Conservation (phyloP, 75 land plant genomes). For the Azolla pinnata region DNA sequence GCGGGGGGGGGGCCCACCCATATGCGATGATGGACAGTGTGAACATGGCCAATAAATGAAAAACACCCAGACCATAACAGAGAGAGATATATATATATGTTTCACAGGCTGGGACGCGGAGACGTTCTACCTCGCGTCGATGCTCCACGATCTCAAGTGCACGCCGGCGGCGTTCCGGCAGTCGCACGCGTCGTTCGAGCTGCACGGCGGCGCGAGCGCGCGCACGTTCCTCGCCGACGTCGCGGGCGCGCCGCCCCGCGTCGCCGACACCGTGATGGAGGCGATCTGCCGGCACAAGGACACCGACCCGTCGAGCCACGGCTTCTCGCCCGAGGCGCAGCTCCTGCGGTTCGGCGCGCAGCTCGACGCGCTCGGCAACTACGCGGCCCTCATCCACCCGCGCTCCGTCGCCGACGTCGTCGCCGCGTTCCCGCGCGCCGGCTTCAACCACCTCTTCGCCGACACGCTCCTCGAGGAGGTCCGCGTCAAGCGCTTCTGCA, state of each 20-base stretch:
- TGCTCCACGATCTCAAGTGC: slow-evolving; percentile 6
- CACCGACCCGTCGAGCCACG: not conserved
- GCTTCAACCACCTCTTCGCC: not conserved
- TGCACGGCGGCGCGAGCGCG: slow-evolving; percentile 6
- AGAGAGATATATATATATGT: too few species aligned
- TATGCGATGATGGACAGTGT: too few species aligned
- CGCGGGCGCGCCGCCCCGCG: not conserved
- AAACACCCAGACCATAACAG: too few species aligned
- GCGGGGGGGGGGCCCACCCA: too few species aligned
- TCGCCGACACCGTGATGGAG: slow-evolving; percentile 9
- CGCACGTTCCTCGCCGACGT: not conserved
- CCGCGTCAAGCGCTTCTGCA: slow-evolving; percentile 2
- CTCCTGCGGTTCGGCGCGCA: slow-evolving; percentile 3
- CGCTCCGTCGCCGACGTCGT: slow-evolving; percentile 4
- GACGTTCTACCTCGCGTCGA: slow-evolving; percentile 2
- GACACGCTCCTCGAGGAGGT: slow-evolving; percentile 1
- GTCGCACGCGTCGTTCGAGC: slow-evolving; percentile 5
- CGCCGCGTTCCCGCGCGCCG: not conserved
- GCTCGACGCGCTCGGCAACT: slow-evolving; percentile 1
- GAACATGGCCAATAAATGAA: too few species aligned
- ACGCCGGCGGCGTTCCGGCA: not conserved
- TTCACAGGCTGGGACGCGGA: slow-evolving; percentile 3
- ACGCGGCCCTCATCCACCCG: slow-evolving; percentile 5
- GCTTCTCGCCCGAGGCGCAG: slow-evolving; percentile 5
- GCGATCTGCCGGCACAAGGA: slow-evolving; percentile 6